Conservation (phyloP, 208 protist species). For the Zelonia costaricensis region DNA sequence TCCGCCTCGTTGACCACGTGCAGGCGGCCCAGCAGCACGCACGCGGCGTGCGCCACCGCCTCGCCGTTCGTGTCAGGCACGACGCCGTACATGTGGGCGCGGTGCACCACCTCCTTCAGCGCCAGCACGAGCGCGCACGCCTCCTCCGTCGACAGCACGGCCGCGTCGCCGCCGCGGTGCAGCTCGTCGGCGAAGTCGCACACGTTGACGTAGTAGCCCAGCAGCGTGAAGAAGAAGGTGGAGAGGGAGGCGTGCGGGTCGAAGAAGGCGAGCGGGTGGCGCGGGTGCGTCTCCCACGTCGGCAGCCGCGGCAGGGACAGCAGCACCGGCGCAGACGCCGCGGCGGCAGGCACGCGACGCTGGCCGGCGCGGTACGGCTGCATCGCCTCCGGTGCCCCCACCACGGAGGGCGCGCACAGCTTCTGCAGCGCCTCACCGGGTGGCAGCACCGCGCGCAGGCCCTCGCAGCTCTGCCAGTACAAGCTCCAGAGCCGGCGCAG, state of each 20-base stretch:
- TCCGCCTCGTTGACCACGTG: constrained; percentile 72
- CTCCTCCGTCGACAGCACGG: constrained; percentile 45
- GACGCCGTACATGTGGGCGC: constrained; percentile 74
- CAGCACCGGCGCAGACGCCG: background rate
- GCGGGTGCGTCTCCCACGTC: constrained; percentile 25
- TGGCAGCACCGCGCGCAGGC: constrained; percentile 32
- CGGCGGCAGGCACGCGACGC: constrained; percentile 7
- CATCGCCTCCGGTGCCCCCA: constrained; percentile 1
- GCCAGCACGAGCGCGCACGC: constrained; percentile 61
- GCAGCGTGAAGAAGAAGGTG: constrained; percentile 71
- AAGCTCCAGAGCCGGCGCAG: constrained; percentile 68
- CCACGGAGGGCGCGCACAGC: constrained; percentile 17
- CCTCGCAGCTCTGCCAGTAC: constrained; percentile 52
- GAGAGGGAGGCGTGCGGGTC: constrained; percentile 75
- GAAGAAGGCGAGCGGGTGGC: constrained; percentile 45
- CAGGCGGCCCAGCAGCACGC: constrained; percentile 58
- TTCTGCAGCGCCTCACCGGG: constrained; percentile 20
- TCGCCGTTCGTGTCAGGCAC: constrained; percentile 62
- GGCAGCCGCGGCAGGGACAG: constrained; percentile 17
- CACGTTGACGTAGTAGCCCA: constrained; percentile 76
- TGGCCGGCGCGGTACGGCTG: background rate
- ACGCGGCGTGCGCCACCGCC: constrained; percentile 71
- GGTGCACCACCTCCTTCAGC: constrained; percentile 76
- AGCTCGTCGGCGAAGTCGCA: constrained; percentile 68
- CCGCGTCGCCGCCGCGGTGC: constrained; percentile 17